Evolutionary conservation across 495 filamentous ascomycete genomes (phyloP), one percentile per base, ranked within the genome.

Genomic region (Aspergillus cavernicola): DNA sequence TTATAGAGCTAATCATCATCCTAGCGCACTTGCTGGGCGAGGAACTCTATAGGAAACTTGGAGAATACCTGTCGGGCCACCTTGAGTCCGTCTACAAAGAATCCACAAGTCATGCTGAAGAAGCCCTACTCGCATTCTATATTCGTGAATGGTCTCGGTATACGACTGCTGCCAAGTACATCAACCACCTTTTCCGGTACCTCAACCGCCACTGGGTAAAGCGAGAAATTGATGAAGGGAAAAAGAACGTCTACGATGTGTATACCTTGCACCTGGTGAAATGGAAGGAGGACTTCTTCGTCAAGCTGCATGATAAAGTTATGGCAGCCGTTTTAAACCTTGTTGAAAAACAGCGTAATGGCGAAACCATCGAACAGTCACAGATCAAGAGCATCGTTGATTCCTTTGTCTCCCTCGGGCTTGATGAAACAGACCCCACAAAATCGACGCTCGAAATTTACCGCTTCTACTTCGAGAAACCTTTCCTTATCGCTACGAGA

Each of bases 151-250:
- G 93, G 93, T 80, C 88, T 49, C 85, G 93, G 39, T 99, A 96
- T 71, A 99, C 93, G 0, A 88, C 86, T 9, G 93, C 91, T 4
- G 93, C 90, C 33, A 93, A 92, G 69, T 97, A 93, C 75, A 89
- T 95, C 67, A 95, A 97, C 71, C 93, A 99, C 68, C 72, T 97
- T 3, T 99, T 99, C 79, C 79, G 85, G 35, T 99, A 99, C 66
- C 87, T 99, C 16, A 99, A 97, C 64, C 82, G 93, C 37, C 93
- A 99, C 70, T 99, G 93, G 93, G 95, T 99, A 15, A 97, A 96
- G 77, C 82, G 93, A 19, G 93, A 99, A 73, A 95, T 99, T 70
- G 93, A 99, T 58, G 93, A 99, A 67, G 95, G 95, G 20, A 99
- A 99, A 70, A 99, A 99, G 77, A 87, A 92, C 60, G 86, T 97